Evolutionary conservation across 495 filamentous ascomycete species (phyloP).

Genomic region (Echria macrotheca): DNA sequence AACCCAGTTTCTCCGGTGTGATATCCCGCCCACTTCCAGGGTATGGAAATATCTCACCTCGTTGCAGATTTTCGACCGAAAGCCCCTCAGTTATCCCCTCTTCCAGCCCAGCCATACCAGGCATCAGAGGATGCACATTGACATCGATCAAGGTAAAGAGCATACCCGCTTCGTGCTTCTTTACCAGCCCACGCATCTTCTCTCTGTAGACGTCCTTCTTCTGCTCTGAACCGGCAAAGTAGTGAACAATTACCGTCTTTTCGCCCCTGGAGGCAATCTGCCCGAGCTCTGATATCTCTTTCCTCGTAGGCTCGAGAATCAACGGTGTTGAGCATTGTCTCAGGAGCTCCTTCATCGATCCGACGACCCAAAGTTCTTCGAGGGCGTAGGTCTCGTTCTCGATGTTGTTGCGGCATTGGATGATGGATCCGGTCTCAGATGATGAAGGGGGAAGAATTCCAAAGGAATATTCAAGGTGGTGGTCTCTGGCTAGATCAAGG

Average conservation of each 20-base stretch:
- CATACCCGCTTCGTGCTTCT: constrained; percentile 39
- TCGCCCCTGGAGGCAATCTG: constrained; percentile 22
- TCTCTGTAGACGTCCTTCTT: constrained; percentile 25
- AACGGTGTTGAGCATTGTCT: constrained; percentile 26
- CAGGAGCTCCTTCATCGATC: constrained; percentile 32
- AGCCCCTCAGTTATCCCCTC: constrained; percentile 21
- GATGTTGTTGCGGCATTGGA: constrained; percentile 34
- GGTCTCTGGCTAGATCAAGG: constrained; percentile 24
- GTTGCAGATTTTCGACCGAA: constrained; percentile 32
- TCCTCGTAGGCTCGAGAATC: constrained; percentile 39
- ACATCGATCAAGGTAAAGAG: constrained; percentile 40
- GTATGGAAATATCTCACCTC: not conserved
- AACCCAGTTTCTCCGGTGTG: not conserved
- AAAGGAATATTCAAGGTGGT: constrained; percentile 35
- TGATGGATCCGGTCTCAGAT: constrained; percentile 13
- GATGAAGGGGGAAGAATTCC: constrained; percentile 21
- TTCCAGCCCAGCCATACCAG: constrained; percentile 22
- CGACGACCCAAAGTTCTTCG: constrained; percentile 26
- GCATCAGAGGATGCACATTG: constrained; percentile 38
- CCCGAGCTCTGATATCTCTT: constrained; percentile 25
- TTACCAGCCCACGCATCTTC: constrained; percentile 32
- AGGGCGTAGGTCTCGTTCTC: constrained; percentile 32
- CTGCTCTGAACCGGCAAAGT: constrained; percentile 24
- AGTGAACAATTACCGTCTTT: constrained; percentile 38
- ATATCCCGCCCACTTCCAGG: not conserved